A percentile compares a stretch with the other conserved stretches of the same genome.
phyloP scores from a whole-genome alignment of 2,329 filamentous ascomycete species.

The Monilinia polystroma region DNA sequence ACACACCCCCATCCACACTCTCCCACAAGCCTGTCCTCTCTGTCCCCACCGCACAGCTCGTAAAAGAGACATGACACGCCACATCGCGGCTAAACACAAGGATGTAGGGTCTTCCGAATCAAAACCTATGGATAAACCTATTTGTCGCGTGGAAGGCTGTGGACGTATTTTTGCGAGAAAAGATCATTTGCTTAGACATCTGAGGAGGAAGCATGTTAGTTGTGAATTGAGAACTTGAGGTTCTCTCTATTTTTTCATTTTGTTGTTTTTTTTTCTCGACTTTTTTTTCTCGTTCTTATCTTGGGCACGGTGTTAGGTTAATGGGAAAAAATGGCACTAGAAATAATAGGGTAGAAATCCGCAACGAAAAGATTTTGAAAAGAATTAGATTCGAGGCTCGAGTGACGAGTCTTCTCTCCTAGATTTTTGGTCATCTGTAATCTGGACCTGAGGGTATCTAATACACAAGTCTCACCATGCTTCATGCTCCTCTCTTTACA shows the following conservation, averaged over 20 bases:
- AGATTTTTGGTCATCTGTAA: too few species aligned
- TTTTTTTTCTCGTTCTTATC: background rate
- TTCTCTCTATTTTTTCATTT: background rate
- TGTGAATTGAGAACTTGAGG: slow-evolving; percentile 10
- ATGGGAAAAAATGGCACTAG: background rate
- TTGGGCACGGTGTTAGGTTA: background rate
- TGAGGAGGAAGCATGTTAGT: slow-evolving; percentile 9
- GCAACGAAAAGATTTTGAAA: too few species aligned
- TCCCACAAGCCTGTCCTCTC: background rate
- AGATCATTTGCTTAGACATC: slow-evolving; percentile 15
- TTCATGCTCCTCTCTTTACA: background rate
- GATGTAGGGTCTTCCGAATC: background rate
- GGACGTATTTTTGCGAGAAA: slow-evolving; percentile 6
- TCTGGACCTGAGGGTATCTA: too few species aligned
- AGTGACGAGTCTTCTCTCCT: too few species aligned
- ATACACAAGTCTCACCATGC: background rate
- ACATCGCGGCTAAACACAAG: slow-evolving; percentile 12
- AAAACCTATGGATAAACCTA: background rate
- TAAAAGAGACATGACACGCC: slow-evolving; percentile 15
- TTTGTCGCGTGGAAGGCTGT: slow-evolving; percentile 5
- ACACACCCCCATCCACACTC: slow-evolving; percentile 5
- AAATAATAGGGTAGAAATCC: background rate
- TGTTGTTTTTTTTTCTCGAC: background rate
- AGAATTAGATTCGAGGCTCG: too few species aligned
- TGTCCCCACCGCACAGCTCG: slow-evolving; percentile 18